Conservation (phyloP, 495 filamentous ascomycete species). For the Daldinia loculata region DNA sequence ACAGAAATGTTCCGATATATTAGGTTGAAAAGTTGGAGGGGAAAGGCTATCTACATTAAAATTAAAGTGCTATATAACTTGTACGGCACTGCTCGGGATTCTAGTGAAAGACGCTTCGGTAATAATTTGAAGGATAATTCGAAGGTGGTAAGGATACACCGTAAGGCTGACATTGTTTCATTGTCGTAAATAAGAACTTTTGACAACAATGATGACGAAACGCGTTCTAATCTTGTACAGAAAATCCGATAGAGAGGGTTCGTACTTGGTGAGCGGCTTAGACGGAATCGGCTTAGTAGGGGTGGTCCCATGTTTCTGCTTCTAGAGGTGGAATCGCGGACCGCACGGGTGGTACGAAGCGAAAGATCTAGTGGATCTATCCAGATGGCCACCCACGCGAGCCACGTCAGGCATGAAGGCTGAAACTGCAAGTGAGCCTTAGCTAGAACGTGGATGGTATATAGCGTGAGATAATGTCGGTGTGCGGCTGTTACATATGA, state of each 20-base stretch:
- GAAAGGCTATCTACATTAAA: not conserved
- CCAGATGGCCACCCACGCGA: slow-evolving; percentile 21
- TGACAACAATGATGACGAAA: not conserved
- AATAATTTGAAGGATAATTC: slow-evolving; percentile 3
- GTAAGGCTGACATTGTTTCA: not conserved
- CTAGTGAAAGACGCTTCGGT: not conserved
- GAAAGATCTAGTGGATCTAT: slow-evolving; percentile 24
- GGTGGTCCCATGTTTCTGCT: slow-evolving; percentile 3
- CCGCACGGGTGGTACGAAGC: slow-evolving; percentile 10
- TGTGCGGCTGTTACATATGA: slow-evolving; percentile 28
- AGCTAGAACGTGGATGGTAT: slow-evolving; percentile 35
- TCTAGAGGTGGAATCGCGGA: slow-evolving; percentile 23
- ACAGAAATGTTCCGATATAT: not conserved
- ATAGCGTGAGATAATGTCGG: slow-evolving; percentile 28
- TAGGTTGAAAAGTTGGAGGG: not conserved
- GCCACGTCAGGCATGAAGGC: slow-evolving; percentile 37
- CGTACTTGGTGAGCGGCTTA: not conserved
- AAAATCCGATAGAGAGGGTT: not conserved
- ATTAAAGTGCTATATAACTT: not conserved
- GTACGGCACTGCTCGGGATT: not conserved
- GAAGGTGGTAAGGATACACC: not conserved
- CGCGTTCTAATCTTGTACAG: not conserved
- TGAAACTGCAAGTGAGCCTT: slow-evolving; percentile 39
- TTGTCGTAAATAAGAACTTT: not conserved
- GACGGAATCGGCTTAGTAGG: not conserved